Evolutionary conservation across 306 rosid species (phyloP), one percentile per base, ranked within the genome.

Genomic region (Trifolium pratense): DNA sequence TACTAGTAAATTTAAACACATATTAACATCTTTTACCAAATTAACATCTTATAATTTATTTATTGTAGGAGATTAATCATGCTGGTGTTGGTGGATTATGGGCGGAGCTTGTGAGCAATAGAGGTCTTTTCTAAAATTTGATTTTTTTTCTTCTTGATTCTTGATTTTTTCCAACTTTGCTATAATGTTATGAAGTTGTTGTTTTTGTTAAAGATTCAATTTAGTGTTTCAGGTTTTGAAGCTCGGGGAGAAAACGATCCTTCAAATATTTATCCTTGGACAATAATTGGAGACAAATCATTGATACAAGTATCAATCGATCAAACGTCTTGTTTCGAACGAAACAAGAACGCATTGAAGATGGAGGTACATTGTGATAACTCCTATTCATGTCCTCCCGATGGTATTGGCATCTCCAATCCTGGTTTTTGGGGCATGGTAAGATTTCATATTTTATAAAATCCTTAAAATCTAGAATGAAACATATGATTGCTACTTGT

Each of bases 361-460:
- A 71, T 89, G 87, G 93, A 86, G 7, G 86, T 91, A 75, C 81
- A 84, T 32, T 91, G 97, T 57, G 87, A 66, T 20, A 34, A 7
- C 20, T 12, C 32, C 13, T 75, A 70, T 29, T 37, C 40, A 56
- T 92, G 98, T 36, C 97, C 84, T 9, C 16, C 52, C 40, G 83
- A 73, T 13, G 96, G 93, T 6, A 93, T 90, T 80, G 93, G 97
- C 31, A 62, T 93, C 67, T 90, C 84, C 45, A 90, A 93, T 75
- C 96, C 96, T 18, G 96, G 96, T 7, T 93, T 62, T 57, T 93
- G 93, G 93, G 96, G 97, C 84, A 89, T 89, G 97, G 94, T 90
- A 59, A 76, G 49, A 39, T 15, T 45, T 5, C 6, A 21, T 21
- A 21, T 21, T 21, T 21, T n/a, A n/a, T n/a, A n/a, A n/a, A n/a